Base-by-base conservation (phyloP, 352 stramenopile species). In the Phytophthora pini region DNA sequence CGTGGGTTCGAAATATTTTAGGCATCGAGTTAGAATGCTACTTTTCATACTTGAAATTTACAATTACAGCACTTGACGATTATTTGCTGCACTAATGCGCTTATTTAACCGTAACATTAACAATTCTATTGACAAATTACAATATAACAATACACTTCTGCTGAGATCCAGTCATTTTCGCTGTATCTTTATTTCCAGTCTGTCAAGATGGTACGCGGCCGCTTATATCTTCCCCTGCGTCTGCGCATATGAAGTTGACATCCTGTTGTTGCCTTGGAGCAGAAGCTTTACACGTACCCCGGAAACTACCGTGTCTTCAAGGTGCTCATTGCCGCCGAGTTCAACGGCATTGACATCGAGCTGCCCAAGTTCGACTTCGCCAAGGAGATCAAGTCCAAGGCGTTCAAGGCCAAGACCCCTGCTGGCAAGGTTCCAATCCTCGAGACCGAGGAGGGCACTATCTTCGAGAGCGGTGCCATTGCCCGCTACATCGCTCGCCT, bases 241-340 rank as follows among this genome's bases (percentile, higher is more conserved):
- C 17, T 13, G 24, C 55, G 24, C 32, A 41, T 24, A 12, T 50
- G 27, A 20, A 43, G n/a, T 41, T 60, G 40, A 47, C 45, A 8
- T 47, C 36, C 22, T 53, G 26, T 12, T 54, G 34, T 47, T 56
- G 17, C 26, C 32, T 34, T 7, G 2, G 53, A 63, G 55, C 58
- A 92, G 88, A 96, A 90, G 65, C 84, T 97, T 15, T 96, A 94
- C 81, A 92, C 90, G 36, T 87, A 93, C 62, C 80, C 76, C 17
- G 94, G 78, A 39, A 98, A 97, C 65, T 97, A 97, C 68, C 88
- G 92, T 66, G 93, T 91, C 55, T 98, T 98, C 70, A 97, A 98
- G 81, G 84, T 87, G 56, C 86, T 98, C 17, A 97, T 99, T 74
- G 95, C 95, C 17, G 95, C 96, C 44, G 89, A 98, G 80, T 98